Percentiles rank a stretch among this genome's conserved stretches.
These are phyloP conservation scores for Diaporthe sp. DNA, from an alignment of 2,329 filamentous ascomycete genomes.

Conservation along the genomic window DNA sequence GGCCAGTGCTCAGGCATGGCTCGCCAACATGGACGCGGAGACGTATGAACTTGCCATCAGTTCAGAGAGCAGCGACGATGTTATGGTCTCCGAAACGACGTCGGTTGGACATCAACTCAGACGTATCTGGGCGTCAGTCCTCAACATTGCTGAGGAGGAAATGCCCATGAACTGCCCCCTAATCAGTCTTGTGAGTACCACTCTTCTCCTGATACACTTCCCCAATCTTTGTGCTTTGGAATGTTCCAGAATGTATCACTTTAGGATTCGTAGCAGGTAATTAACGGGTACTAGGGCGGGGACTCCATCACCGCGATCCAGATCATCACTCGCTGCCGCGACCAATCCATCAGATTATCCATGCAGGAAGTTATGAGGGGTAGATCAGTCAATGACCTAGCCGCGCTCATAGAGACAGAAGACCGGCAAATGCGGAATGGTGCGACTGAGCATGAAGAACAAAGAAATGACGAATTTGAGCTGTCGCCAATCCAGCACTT, in stretches of 20 bases:
- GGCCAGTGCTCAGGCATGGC: neutral
- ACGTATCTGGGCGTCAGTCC: constrained; percentile 42
- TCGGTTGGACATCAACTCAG: constrained; percentile 50
- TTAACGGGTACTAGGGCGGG: too few relatives aligned
- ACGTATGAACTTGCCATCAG: constrained; percentile 36
- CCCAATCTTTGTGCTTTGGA: too few relatives aligned
- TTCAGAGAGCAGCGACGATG: constrained; percentile 45
- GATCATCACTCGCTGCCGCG: neutral
- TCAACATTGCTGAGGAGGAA: constrained; percentile 30
- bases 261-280: too few relatives aligned
- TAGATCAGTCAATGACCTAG: neutral
- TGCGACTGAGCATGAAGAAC: neutral
- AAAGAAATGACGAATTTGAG: neutral
- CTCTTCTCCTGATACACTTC: too few relatives aligned
- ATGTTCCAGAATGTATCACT: too few relatives aligned
- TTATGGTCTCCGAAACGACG: neutral
- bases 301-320: constrained; percentile 1
- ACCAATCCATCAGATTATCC: neutral
- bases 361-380: neutral
- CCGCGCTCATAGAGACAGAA: constrained; percentile 1
- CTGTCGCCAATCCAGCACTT: constrained; percentile 7
- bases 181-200: constrained; percentile 56
- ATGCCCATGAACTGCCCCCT: constrained; percentile 55
- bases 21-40: neutral
- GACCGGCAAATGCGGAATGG: neutral